Conservation (phyloP, 2,329 filamentous ascomycete species). For the Aspergillus pseudotamarii region DNA sequence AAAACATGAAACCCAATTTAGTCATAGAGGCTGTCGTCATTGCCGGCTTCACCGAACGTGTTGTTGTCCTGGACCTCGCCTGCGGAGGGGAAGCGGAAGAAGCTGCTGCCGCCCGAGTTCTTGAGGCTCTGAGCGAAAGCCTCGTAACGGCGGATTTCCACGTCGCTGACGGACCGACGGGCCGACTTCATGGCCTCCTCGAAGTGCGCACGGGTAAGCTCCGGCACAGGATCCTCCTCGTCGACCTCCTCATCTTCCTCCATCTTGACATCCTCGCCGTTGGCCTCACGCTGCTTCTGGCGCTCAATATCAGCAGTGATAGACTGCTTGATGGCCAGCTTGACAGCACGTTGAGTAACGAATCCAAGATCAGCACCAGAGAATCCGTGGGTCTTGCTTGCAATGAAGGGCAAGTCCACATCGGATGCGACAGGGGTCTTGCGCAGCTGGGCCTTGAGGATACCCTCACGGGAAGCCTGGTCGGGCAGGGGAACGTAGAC, state of each 20-base stretch:
- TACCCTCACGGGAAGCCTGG: conserved; percentile 82
- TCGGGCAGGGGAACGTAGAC: conserved; percentile 98
- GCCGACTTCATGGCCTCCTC: conserved; percentile 98
- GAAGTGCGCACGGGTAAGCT: conserved; percentile 95
- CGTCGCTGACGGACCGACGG: conserved; percentile 89
- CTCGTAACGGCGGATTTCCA: conserved; percentile 97
- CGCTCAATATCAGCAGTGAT: conserved; percentile 88
- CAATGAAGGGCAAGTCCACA: conserved; percentile 88
- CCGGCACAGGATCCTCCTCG: conserved; percentile 87
- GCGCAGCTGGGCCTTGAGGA: conserved; percentile 93
- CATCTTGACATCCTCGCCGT: conserved; percentile 75
- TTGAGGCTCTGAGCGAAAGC: conserved; percentile 99
- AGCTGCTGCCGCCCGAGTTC: conserved; percentile 90
- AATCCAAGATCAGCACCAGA: conserved; percentile 99
- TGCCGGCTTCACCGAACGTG: conserved; percentile 80
- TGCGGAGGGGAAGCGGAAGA: conserved; percentile 89
- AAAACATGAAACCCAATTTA: conserved; percentile 54
- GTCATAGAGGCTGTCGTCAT: conserved; percentile 97
- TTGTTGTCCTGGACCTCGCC: conserved; percentile 58
- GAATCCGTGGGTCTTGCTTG: conserved; percentile 96
- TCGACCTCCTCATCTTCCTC: conserved; percentile 63
- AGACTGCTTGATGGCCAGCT: conserved; percentile 98
- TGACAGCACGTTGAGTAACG: conserved; percentile 97
- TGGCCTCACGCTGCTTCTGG: conserved; percentile 82
- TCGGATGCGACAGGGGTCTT: conserved; percentile 92